Conservation (phyloP, 805 yeast genomes). For the Teunomyces pallodes region DNA sequence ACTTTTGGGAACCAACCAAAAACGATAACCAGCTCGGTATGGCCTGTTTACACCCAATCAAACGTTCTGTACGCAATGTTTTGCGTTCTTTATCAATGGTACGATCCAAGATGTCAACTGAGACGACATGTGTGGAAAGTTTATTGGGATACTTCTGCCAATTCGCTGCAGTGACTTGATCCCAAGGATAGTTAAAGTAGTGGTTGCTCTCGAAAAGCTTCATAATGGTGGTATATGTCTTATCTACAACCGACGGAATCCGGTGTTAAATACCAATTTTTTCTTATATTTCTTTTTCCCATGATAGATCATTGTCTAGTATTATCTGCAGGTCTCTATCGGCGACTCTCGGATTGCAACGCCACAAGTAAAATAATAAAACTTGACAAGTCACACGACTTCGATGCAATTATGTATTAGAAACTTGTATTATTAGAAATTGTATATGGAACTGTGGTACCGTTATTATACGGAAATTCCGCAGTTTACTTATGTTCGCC, state of each 20-base stretch:
- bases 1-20: constrained; percentile 69
- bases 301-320: neutral
- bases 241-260: neutral
- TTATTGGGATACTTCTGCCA: constrained; percentile 98
- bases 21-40: constrained; percentile 79
- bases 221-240: constrained; percentile 44
- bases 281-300: constrained; percentile 1
- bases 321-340: neutral
- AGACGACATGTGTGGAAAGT: constrained; percentile 85
- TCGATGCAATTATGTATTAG: too few species aligned
- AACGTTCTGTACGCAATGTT: constrained; percentile 70
- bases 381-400: neutral
- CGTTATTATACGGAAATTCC: neutral
- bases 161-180: constrained; percentile 90
- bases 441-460: neutral
- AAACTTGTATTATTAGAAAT: too few species aligned
- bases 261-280: neutral
- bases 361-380: neutral
- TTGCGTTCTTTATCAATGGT: constrained; percentile 52
- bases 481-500: neutral
- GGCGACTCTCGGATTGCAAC: neutral
- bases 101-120: constrained; percentile 83
- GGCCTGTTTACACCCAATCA: constrained; percentile 83
- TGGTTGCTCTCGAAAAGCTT: constrained; percentile 72
- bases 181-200: constrained; percentile 84